These are phyloP conservation scores for Solanum sparsipilum DNA, from an alignment of 257 asterid genomes.

Conservation along the genomic window DNA sequence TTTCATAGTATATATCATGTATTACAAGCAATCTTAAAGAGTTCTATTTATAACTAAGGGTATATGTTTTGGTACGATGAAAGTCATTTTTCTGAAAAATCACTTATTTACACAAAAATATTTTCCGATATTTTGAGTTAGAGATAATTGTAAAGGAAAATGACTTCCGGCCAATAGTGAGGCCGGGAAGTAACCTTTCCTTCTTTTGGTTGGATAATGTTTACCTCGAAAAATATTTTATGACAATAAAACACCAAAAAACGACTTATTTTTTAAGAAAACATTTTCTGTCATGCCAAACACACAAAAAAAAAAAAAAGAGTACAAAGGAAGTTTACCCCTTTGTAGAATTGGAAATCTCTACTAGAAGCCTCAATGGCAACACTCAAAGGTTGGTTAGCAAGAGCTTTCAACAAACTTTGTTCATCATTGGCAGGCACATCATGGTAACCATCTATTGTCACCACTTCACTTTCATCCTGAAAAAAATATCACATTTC, in stretches of 20 bases:
- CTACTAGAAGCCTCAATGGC: constrained; percentile 36
- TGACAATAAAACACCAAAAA: neutral
- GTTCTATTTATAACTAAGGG: neutral
- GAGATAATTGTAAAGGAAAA: neutral
- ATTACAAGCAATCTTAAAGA: neutral
- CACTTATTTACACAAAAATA: neutral
- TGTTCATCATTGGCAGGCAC: constrained; percentile 25
- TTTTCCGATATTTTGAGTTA: neutral
- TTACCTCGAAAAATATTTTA: neutral
- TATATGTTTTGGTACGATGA: neutral
- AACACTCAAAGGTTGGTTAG: constrained; percentile 30
- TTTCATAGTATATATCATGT: too few relatives aligned
- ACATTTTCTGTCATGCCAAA: neutral
- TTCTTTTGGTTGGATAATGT: neutral
- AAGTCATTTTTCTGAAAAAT: neutral
- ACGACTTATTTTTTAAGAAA: neutral
- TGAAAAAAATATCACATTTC: neutral
- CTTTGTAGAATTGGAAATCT: constrained; percentile 33
- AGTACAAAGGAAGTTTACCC: constrained; percentile 1
- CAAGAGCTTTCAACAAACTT: constrained; percentile 29
- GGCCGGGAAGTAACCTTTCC: neutral
- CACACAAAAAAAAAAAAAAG: neutral
- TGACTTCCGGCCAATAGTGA: neutral
- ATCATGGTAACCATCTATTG: constrained; percentile 28
- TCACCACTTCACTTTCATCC: constrained; percentile 20